A percentile compares a stretch with the other conserved stretches of the same genome.
phyloP scores from a whole-genome alignment of 805 yeast genomes.

The Starmerella davenportii region DNA sequence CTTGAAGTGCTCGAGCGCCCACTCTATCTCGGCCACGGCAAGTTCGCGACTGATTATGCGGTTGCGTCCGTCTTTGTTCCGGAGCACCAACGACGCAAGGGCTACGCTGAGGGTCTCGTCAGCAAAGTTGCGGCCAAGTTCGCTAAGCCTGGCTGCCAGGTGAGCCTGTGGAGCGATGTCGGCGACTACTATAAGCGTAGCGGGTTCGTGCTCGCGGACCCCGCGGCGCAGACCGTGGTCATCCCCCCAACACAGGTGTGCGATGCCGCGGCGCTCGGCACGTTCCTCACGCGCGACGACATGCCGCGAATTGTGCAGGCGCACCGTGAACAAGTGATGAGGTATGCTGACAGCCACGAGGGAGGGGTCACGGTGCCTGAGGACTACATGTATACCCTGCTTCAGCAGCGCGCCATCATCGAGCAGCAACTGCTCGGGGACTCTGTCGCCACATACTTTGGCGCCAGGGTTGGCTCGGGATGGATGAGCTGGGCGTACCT shows the following conservation, averaged over 20 bases:
- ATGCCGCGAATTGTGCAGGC: background rate
- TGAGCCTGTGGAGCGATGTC: background rate
- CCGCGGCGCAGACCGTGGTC: background rate
- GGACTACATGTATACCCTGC: constrained; percentile 9
- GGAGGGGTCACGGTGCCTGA: constrained; percentile 7
- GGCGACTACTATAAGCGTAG: background rate
- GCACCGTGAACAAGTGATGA: background rate
- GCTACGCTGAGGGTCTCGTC: background rate
- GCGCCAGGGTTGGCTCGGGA: background rate
- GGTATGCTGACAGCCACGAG: background rate
- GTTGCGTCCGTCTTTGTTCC: background rate
- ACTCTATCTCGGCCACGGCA: background rate
- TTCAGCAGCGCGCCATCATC: constrained; percentile 1
- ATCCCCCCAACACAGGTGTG: no score
- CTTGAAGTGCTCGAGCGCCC: background rate
- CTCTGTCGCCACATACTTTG: background rate
- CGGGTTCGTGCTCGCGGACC: background rate
- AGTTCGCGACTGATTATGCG: background rate
- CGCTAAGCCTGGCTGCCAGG: background rate
- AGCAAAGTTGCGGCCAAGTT: background rate
- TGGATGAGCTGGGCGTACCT: background rate
- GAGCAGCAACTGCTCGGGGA: background rate
- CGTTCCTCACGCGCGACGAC: background rate
- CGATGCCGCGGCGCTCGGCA: background rate
- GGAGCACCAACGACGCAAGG: background rate